phyloP scores from a whole-genome alignment of 495 filamentous ascomycete genomes.

The Lichenothelia convexa region DNA sequence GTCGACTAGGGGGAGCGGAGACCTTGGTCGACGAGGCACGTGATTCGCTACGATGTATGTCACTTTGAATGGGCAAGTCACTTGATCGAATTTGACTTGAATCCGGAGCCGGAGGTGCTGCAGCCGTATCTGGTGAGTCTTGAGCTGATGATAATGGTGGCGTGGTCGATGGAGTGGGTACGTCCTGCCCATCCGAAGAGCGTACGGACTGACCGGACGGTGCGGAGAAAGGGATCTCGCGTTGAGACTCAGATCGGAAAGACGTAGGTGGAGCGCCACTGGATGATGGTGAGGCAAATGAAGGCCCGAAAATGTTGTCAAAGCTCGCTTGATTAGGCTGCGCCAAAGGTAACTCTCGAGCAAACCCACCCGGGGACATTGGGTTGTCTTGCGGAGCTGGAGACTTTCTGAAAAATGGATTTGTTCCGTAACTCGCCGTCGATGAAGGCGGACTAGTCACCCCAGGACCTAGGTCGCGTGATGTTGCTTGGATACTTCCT shows the following conservation, averaged over 20 bases:
- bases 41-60: constrained; percentile 38
- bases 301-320: constrained; percentile 77
- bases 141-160: constrained; percentile 33
- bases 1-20: constrained; percentile 60
- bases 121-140: constrained; percentile 32
- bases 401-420: constrained; percentile 74
- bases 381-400: constrained; percentile 43
- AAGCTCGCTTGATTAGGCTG: constrained; percentile 48
- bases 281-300: constrained; percentile 32
- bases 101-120: constrained; percentile 43
- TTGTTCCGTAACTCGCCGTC: constrained; percentile 57
- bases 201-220: constrained; percentile 31
- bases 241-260: constrained; percentile 42
- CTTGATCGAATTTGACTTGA: constrained; percentile 39
- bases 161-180: constrained; percentile 43
- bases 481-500: constrained; percentile 7
- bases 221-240: constrained; percentile 24
- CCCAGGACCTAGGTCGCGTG: constrained; percentile 20
- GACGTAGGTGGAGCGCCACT: constrained; percentile 31
- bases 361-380: constrained; percentile 33
- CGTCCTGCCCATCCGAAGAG: constrained; percentile 22
- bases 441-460: constrained; percentile 54
- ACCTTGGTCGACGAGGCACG: constrained; percentile 61
- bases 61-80: constrained; percentile 5
- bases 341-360: constrained; percentile 25